Base-by-base conservation (phyloP, 176 grass and related monocot species). In the Elymus sibiricus region DNA sequence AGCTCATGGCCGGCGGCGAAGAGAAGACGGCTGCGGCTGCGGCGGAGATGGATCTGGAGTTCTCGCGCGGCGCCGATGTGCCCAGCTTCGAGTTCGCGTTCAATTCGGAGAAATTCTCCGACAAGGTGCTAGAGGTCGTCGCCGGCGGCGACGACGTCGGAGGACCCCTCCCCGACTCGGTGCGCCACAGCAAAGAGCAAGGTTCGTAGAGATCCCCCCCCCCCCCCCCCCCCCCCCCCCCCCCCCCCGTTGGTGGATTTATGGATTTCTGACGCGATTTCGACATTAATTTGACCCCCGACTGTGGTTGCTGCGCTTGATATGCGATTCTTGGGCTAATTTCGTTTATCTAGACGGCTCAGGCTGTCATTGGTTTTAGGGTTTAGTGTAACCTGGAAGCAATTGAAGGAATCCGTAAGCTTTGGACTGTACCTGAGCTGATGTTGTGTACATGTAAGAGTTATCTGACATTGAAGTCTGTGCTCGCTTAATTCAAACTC, bases 51-150 rank as follows among this genome's bases (percentile, higher is more conserved):
- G 94, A 90, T 42, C 92, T 89, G 63, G 94, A 90, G 85, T 97
- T 90, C 85, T 81, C 87, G 32, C 66, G 83, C 71, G 84, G 78
- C 64, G 77, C 62, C 69, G 90, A 71, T 42, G 89, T 85, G 4
- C 90, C 76, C 42, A 94, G 58, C 76, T 97, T 94, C 28, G 88
- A 94, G 79, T 97, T 97, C 84, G 92, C 92, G 32, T 97, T 94
- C 86, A 94, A 97, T 85, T 94, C 89, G 51, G 83, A 89, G 42
- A 97, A 92, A 67, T 94, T 97, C 90, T 97, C 92, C 11, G 92
- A 97, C 77, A 73, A 92, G 74, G 90, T 87, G 64, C 77, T 97
- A 86, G 95, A 97, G 86, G 87, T 94, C 73, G 79, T 94, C 39
- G 35, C 86, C 2, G 49, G 84, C 32, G 76, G 73, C 35, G 81